phyloP scores from a whole-genome alignment of 768 basidiomycete genomes.

The Mycena floridula region DNA sequence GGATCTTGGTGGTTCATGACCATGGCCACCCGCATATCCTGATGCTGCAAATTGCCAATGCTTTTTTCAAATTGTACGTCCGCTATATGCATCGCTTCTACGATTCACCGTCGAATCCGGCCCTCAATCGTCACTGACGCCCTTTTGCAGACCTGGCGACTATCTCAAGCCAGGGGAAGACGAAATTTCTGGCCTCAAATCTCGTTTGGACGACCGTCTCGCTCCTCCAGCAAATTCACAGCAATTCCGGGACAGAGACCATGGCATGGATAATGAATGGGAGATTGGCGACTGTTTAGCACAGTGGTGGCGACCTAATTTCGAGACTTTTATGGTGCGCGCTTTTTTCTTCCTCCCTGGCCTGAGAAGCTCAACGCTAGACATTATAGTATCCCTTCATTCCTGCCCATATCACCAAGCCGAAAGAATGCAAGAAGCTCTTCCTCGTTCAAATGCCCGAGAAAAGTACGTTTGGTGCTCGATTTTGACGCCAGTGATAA shows the following conservation, averaged over 20 bases:
- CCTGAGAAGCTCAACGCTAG: not conserved
- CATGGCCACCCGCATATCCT: conserved; percentile 97
- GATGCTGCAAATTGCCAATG: conserved; percentile 97
- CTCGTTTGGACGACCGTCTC: conserved; percentile 82
- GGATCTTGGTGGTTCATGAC: conserved; percentile 85
- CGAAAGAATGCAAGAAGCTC: conserved; percentile 96
- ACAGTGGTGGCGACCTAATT: conserved; percentile 98
- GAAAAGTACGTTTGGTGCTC: conserved; percentile 56
- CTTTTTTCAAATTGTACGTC: conserved; percentile 96
- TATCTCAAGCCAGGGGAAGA: conserved; percentile 96
- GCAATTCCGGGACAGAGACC: conserved; percentile 65
- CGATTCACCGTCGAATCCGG: not conserved
- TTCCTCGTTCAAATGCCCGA: conserved; percentile 96
- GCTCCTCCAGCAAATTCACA: conserved; percentile 64
- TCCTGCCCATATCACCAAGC: conserved; percentile 94
- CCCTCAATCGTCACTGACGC: not conserved
- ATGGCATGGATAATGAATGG: conserved; percentile 87
- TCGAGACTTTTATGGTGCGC: conserved; percentile 97
- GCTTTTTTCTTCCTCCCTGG: conserved; percentile 12
- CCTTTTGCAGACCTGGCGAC: conserved; percentile 78
- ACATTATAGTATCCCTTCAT: conserved; percentile 80
- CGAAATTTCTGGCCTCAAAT: conserved; percentile 86
- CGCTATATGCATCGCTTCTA: conserved; percentile 1
- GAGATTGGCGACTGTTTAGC: conserved; percentile 95
- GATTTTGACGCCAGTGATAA: not conserved